phyloP scores from a whole-genome alignment of 768 basidiomycete genomes.

The Lentinula boryana region DNA sequence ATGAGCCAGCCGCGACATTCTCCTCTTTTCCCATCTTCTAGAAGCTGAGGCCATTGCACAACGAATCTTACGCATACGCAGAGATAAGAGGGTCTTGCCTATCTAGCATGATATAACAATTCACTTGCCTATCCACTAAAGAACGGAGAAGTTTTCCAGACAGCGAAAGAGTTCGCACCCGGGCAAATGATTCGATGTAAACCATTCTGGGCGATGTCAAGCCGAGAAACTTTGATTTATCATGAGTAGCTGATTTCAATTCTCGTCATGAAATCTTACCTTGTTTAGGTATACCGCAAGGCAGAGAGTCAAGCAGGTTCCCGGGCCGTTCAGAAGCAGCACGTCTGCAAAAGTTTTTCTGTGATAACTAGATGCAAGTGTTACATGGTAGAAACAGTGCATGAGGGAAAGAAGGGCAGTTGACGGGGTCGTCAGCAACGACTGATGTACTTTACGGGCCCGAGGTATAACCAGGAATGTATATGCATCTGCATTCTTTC shows the following conservation, averaged over 20 bases:
- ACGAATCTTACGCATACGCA: slow-evolving; percentile 56
- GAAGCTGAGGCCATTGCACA: slow-evolving; percentile 80
- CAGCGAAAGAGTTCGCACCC: slow-evolving; percentile 73
- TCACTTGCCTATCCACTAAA: slow-evolving; percentile 71
- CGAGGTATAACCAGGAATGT: slow-evolving; percentile 70
- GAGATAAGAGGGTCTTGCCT: background rate
- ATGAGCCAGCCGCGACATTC: slow-evolving; percentile 64
- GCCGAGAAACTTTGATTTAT: slow-evolving; percentile 59
- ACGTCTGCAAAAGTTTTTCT: slow-evolving; percentile 53
- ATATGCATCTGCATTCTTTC: slow-evolving; percentile 23
- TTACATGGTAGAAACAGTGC: slow-evolving; percentile 55
- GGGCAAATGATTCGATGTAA: slow-evolving; percentile 93
- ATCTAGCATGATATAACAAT: background rate
- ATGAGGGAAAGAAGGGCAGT: slow-evolving; percentile 60
- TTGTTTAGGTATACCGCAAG: slow-evolving; percentile 63
- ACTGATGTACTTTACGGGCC: slow-evolving; percentile 83
- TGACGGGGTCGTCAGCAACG: slow-evolving; percentile 60
- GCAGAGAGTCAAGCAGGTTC: slow-evolving; percentile 83
- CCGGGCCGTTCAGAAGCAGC: slow-evolving; percentile 90
- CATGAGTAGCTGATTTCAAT: background rate
- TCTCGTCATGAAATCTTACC: slow-evolving; percentile 34
- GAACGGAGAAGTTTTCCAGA: slow-evolving; percentile 77
- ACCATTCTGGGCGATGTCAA: slow-evolving; percentile 66
- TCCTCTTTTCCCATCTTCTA: slow-evolving; percentile 32
- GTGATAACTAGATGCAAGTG: slow-evolving; percentile 22